Conservation (phyloP, 345 rosid genomes). For the Euphorbia pulcherrima region DNA sequence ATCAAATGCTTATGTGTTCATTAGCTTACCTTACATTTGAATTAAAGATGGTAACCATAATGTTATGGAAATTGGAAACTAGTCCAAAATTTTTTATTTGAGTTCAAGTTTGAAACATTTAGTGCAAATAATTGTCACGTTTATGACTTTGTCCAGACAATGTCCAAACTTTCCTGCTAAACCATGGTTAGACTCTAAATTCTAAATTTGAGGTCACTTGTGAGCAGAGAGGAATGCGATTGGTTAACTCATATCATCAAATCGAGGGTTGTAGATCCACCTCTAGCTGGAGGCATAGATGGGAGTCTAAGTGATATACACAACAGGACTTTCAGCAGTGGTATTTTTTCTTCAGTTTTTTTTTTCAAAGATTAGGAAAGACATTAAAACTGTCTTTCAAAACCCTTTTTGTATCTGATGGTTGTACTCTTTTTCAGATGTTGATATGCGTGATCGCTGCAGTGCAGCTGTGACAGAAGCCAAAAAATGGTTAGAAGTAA, state of each 20-base stretch:
- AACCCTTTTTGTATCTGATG: constrained; percentile 10
- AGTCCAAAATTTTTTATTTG: background rate
- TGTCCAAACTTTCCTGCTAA: background rate
- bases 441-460: constrained; percentile 40
- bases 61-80: background rate
- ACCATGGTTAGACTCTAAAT: constrained; percentile 17
- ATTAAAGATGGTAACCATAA: background rate
- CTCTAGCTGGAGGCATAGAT: constrained; percentile 22
- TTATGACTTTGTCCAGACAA: background rate
- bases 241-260: constrained; percentile 59
- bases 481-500: constrained; percentile 71
- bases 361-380: constrained; percentile 14
- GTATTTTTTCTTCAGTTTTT: constrained; percentile 35
- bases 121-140: background rate
- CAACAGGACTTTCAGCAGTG: constrained; percentile 26
- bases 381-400: background rate
- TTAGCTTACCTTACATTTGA: constrained; percentile 3
- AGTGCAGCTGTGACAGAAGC: constrained; percentile 65
- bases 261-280: constrained; percentile 59
- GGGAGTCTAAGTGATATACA: constrained; percentile 23
- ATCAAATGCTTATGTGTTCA: background rate
- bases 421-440: constrained; percentile 35
- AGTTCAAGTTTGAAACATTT: background rate
- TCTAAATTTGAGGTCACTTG: constrained; percentile 23
- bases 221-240: constrained; percentile 77